Evolutionary conservation across 208 protist genomes (phyloP), one percentile per base, ranked within the genome.

Genomic region (Blechomonas ayalai): DNA sequence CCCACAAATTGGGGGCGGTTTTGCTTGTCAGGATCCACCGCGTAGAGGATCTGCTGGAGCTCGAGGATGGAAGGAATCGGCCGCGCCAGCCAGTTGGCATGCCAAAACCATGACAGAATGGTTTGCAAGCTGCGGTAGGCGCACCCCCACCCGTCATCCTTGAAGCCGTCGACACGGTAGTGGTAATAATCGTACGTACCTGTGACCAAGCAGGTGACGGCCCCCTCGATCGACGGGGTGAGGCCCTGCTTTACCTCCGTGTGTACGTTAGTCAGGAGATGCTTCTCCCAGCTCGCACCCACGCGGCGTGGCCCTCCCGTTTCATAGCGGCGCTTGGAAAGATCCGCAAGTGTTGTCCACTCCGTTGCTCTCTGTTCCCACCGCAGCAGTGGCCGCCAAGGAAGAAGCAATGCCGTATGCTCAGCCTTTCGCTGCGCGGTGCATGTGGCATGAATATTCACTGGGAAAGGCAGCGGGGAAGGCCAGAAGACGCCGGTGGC

Each of bases 101-200:
- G 54, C 46, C 72, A 62, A 57, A 90, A 90, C 78, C 86, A 92
- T 15, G 82, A 92, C 7, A 92, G 52, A 0, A 95, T 48, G 9
- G 85, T 94, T 49, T 95, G 82, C 41, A 93, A 39, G 39, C 83
- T 95, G 29, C 95, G 67, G 52, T 98, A 98, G 1, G 95, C 93
- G 61, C 95, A 98, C 43, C 95, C 95, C 94, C 95, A 98, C 1
- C 93, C 93, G 47, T 96, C 72, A 46, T 97, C 95, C 41, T 85
- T 71, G 32, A 95, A 92, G 9, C 77, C 72, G 66, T 97, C 93
- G 18, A 96, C 82, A 18, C 75, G 71, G 73, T 98, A 98, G 67
- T 98, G 95, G 55, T 97, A 97, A 45, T 97, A 98, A 25, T 96
- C 87, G 50, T 97, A 98, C 2, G 48, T 37, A 0, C 92, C 90